Conservation (phyloP, 169 alveolate genomes). For the Eimeria brunetti region DNA sequence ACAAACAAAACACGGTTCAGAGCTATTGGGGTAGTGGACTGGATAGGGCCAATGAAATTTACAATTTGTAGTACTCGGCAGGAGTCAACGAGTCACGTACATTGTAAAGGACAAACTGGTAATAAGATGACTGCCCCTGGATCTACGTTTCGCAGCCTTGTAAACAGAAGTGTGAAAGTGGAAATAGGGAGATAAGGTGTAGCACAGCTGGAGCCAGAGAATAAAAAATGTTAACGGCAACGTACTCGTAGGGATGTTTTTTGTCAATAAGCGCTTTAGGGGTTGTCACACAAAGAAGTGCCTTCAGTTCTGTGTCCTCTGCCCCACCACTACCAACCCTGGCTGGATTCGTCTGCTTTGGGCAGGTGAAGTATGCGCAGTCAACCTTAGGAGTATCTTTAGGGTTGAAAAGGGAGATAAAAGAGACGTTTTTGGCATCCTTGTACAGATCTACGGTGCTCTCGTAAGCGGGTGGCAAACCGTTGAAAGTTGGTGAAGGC, state of each 20-base stretch:
- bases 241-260: background rate
- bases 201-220: background rate
- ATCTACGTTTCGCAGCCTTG: too few species aligned
- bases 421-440: background rate
- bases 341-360: background rate
- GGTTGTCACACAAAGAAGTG: background rate
- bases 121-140: too few species aligned
- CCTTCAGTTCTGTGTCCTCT: background rate
- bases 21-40: too few species aligned
- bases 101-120: too few species aligned
- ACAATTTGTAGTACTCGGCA: too few species aligned
- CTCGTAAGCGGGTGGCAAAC: background rate
- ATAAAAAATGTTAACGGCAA: background rate
- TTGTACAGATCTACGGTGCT: background rate
- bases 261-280: background rate
- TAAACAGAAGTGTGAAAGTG: too few species aligned
- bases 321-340: background rate
- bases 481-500: background rate
- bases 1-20: too few species aligned
- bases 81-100: too few species aligned
- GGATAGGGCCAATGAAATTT: too few species aligned
- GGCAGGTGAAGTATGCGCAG: constrained; percentile 37
- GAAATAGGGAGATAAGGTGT: too few species aligned
- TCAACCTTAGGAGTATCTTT: background rate
- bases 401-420: background rate